phyloP scores from a whole-genome alignment of 176 grass and related monocot genomes.

The Bromus sterilis region DNA sequence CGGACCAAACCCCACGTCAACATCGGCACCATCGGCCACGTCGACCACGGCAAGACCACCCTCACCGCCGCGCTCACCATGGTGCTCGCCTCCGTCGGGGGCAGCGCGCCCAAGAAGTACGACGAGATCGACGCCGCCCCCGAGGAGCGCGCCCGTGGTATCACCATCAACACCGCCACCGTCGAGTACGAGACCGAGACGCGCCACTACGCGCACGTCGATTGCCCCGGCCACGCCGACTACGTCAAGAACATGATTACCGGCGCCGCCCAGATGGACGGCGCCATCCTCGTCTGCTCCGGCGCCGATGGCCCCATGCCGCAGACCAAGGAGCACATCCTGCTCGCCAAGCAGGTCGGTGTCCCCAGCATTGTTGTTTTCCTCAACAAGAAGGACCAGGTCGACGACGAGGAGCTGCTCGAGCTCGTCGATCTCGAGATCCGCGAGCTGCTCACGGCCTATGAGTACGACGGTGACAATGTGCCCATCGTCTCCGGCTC shows the following conservation, averaged over 20 bases:
- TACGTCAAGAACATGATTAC: slow-evolving; percentile 99
- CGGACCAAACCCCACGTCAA: slow-evolving; percentile 93
- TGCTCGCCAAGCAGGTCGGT: slow-evolving; percentile 97
- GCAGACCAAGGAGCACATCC: slow-evolving; percentile 99
- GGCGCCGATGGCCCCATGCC: slow-evolving; percentile 98
- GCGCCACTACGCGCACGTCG: slow-evolving; percentile 94
- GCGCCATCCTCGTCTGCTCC: slow-evolving; percentile 89
- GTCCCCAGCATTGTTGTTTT: slow-evolving; percentile 92
- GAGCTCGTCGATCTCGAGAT: slow-evolving; percentile 96
- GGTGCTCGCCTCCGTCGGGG: slow-evolving; percentile 78
- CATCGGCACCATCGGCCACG: slow-evolving; percentile 98
- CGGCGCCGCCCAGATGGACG: slow-evolving; percentile 95
- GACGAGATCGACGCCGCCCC: slow-evolving; percentile 97
- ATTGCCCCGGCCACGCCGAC: slow-evolving; percentile 93
- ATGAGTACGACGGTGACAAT: slow-evolving; percentile 73
- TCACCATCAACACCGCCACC: slow-evolving; percentile 99
- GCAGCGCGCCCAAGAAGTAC: slow-evolving; percentile 93
- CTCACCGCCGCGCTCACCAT: slow-evolving; percentile 97
- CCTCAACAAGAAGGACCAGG: slow-evolving; percentile 99
- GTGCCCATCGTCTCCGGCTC: slow-evolving; percentile 76
- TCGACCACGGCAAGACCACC: slow-evolving; percentile 99
- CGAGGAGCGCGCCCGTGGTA: slow-evolving; percentile 94
- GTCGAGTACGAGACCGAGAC: slow-evolving; percentile 98
- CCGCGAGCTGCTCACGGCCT: slow-evolving; percentile 67
- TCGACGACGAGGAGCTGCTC: slow-evolving; percentile 96